phyloP scores from a whole-genome alignment of 768 basidiomycete species.

The Peribolospora baueri region DNA sequence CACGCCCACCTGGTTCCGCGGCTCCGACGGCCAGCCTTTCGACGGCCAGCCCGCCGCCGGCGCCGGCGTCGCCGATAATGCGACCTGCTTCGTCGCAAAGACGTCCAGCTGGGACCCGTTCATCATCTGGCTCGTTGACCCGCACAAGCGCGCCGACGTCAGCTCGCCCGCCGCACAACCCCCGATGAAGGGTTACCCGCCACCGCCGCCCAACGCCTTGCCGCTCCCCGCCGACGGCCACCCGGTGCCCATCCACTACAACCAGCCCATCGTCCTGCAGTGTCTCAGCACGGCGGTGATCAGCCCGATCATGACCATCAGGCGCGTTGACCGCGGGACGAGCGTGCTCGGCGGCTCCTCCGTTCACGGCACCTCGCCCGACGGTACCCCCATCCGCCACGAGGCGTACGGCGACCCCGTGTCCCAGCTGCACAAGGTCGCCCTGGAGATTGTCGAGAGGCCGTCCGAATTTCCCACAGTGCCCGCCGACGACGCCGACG shows the following conservation, averaged over 20 bases:
- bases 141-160: constrained; percentile 52
- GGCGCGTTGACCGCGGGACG: constrained; percentile 75
- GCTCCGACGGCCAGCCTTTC: constrained; percentile 44
- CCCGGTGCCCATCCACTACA: constrained; percentile 82
- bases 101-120: constrained; percentile 87
- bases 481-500: not conserved
- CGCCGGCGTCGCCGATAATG: not conserved
- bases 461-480: constrained; percentile 27
- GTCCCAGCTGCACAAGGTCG: constrained; percentile 84
- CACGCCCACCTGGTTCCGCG: constrained; percentile 71
- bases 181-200: constrained; percentile 69
- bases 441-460: constrained; percentile 49
- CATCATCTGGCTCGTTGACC: constrained; percentile 92
- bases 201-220: constrained; percentile 73
- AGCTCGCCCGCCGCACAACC: constrained; percentile 42
- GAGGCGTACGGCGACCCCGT: constrained; percentile 86
- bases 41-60: constrained; percentile 29
- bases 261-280: constrained; percentile 83
- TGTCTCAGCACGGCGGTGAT: constrained; percentile 83
- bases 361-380: constrained; percentile 44
- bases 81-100: constrained; percentile 56
- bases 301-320: constrained; percentile 75
- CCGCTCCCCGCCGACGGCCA: constrained; percentile 58
- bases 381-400: constrained; percentile 41
- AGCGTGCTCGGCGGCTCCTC: constrained; percentile 76